These are phyloP conservation scores for Oryza punctata DNA, from an alignment of 176 grass and related monocot species.

Conservation along the genomic window DNA sequence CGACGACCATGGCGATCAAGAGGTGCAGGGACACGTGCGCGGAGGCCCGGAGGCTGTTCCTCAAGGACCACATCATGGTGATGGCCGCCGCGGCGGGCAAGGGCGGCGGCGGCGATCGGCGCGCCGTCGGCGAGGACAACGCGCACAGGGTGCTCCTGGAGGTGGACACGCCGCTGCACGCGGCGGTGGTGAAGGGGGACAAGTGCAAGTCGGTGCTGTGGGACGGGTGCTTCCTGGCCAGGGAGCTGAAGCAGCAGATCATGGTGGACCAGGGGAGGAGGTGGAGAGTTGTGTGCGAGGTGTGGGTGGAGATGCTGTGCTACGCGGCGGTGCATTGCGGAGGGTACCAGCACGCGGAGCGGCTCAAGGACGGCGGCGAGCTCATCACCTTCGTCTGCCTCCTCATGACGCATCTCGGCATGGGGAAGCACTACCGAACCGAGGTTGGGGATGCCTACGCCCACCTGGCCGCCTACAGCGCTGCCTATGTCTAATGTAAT, in stretches of 20 bases:
- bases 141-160: neutral
- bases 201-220: constrained; percentile 31
- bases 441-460: constrained; percentile 5
- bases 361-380: constrained; percentile 31
- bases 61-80: neutral
- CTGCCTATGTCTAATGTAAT: too few species aligned
- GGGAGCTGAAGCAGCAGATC: neutral
- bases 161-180: neutral
- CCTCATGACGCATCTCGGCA: constrained; percentile 22
- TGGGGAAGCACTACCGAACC: constrained; percentile 17
- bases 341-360: constrained; percentile 30
- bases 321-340: constrained; percentile 3
- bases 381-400: constrained; percentile 27
- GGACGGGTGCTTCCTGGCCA: constrained; percentile 10
- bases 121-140: neutral
- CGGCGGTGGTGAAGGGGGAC: constrained; percentile 15
- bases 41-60: neutral
- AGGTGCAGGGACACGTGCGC: neutral
- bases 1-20: constrained; percentile 8
- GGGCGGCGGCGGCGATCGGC: too few species aligned
- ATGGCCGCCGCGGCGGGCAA: too few species aligned
- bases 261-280: too few species aligned
- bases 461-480: neutral
- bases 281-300: neutral
- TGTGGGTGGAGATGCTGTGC: constrained; percentile 19